phyloP scores from a whole-genome alignment of 768 basidiomycete genomes.

The Boletus rubroflammeus region DNA sequence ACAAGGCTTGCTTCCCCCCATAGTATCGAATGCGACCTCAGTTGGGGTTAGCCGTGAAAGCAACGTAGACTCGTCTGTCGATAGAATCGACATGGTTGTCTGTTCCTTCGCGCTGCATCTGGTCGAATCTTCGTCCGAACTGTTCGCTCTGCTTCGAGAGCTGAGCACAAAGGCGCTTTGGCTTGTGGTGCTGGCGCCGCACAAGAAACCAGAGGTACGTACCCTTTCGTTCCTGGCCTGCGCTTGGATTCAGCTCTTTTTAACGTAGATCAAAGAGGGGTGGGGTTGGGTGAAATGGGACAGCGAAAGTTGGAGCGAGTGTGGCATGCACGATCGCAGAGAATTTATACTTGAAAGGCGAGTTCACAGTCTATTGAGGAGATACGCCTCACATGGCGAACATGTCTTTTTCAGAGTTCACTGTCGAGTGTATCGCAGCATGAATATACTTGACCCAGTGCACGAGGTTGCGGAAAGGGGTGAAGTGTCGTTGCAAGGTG shows the following conservation, averaged over 20 bases:
- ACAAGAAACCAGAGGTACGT: conserved; percentile 70
- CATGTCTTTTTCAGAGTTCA: conserved; percentile 20
- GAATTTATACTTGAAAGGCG: conserved; percentile 50
- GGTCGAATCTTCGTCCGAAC: conserved; percentile 53
- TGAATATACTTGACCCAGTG: conserved; percentile 2
- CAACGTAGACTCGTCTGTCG: not conserved
- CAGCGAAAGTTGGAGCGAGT: conserved; percentile 42
- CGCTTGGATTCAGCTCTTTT: not conserved
- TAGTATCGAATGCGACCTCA: conserved; percentile 10
- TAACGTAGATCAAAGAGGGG: conserved; percentile 53
- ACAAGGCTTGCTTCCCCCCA: conserved; percentile 47
- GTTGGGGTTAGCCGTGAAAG: not conserved
- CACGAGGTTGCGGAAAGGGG: conserved; percentile 5
- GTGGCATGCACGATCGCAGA: conserved; percentile 37
- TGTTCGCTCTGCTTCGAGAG: conserved; percentile 64
- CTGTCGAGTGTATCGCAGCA: conserved; percentile 30
- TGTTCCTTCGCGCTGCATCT: conserved; percentile 78
- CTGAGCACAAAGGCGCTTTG: conserved; percentile 58
- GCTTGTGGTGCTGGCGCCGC: conserved; percentile 68
- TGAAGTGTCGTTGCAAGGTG: not conserved
- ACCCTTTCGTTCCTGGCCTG: not conserved
- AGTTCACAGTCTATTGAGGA: not conserved
- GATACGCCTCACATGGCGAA: not conserved
- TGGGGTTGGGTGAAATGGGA: conserved; percentile 71
- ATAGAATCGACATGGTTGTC: conserved; percentile 55